These are phyloP conservation scores for Pleurotus tuoliensis DNA, from an alignment of 768 basidiomycete genomes.

Conservation along the genomic window DNA sequence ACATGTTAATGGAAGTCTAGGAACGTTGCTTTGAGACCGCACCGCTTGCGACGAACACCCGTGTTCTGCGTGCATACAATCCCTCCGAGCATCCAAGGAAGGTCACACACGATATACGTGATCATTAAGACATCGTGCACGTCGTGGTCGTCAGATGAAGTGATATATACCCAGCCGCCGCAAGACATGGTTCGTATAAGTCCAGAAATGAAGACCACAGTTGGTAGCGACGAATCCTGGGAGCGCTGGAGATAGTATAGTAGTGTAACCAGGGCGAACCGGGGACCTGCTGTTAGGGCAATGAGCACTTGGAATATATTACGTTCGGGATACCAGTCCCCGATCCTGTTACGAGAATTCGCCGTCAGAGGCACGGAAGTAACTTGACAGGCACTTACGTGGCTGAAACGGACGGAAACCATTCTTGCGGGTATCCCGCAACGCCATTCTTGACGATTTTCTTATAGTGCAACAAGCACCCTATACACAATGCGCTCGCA, in stretches of 20 bases:
- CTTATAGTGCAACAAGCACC: slow-evolving; percentile 68
- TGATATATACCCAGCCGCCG: slow-evolving; percentile 92
- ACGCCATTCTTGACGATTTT: slow-evolving; percentile 85
- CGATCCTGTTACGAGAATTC: slow-evolving; percentile 49
- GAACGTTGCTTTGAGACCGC: slow-evolving; percentile 9
- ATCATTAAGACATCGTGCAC: slow-evolving; percentile 88
- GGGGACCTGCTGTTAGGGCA: slow-evolving; percentile 80
- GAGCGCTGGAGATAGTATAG: slow-evolving; percentile 58
- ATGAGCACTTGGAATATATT: slow-evolving; percentile 86
- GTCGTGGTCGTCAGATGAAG: slow-evolving; percentile 79
- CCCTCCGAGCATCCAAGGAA: slow-evolving; percentile 87
- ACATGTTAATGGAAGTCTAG: not conserved
- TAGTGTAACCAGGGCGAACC: slow-evolving; percentile 61
- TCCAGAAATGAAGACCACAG: slow-evolving; percentile 55
- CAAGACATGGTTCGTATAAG: slow-evolving; percentile 74
- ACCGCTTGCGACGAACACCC: slow-evolving; percentile 53
- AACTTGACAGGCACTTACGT: slow-evolving; percentile 44
- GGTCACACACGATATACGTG: slow-evolving; percentile 73
- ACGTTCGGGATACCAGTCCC: slow-evolving; percentile 87
- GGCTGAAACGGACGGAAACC: slow-evolving; percentile 88
- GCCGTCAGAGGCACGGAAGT: not conserved
- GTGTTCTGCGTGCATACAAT: slow-evolving; percentile 46
- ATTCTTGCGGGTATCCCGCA: slow-evolving; percentile 81
- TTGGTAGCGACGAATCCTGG: slow-evolving; percentile 37
- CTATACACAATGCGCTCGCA: slow-evolving; percentile 55